A percentile compares a stretch with the other conserved stretches of the same genome.
These are phyloP conservation scores for Peronospora farinosa DNA, from an alignment of 352 stramenopile genomes.

Conservation along the genomic window DNA sequence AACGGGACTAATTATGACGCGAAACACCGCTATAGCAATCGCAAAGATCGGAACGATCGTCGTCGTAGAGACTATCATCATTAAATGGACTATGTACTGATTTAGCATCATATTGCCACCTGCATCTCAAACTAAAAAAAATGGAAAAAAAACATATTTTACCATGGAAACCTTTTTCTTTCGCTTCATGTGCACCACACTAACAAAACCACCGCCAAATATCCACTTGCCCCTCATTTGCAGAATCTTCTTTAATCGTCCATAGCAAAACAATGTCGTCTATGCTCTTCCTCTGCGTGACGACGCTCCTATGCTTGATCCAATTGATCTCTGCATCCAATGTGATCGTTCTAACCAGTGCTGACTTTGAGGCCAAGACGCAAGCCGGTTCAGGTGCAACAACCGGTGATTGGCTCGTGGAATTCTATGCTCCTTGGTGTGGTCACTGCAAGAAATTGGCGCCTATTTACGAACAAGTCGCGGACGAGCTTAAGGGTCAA, in stretches of 20 bases:
- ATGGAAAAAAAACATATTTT: too few species aligned
- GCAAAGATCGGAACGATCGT: too few species aligned
- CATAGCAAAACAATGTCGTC: slow-evolving; percentile 1
- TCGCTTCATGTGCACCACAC: neutral
- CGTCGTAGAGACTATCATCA: too few species aligned
- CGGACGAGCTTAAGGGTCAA: slow-evolving; percentile 70
- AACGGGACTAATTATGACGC: too few species aligned
- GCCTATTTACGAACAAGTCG: slow-evolving; percentile 77
- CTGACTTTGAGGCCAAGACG: slow-evolving; percentile 87
- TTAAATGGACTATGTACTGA: too few species aligned
- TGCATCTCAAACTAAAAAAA: too few species aligned
- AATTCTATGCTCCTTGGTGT: slow-evolving; percentile 85
- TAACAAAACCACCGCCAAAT: neutral
- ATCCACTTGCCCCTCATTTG: neutral
- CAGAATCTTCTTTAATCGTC: neutral
- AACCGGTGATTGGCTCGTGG: slow-evolving; percentile 87
- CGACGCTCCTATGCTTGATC: slow-evolving; percentile 4
- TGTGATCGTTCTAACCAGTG: slow-evolving; percentile 55
- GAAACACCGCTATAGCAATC: too few species aligned
- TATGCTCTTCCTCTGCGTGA: too few species aligned
- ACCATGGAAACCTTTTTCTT: neutral
- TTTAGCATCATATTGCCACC: too few species aligned
- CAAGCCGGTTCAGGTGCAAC: slow-evolving; percentile 86
- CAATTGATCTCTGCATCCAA: slow-evolving; percentile 29
- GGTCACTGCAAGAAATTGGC: slow-evolving; percentile 79